These are phyloP conservation scores for Termitomyces sp. DNA, from an alignment of 768 basidiomycete species.

Conservation along the genomic window DNA sequence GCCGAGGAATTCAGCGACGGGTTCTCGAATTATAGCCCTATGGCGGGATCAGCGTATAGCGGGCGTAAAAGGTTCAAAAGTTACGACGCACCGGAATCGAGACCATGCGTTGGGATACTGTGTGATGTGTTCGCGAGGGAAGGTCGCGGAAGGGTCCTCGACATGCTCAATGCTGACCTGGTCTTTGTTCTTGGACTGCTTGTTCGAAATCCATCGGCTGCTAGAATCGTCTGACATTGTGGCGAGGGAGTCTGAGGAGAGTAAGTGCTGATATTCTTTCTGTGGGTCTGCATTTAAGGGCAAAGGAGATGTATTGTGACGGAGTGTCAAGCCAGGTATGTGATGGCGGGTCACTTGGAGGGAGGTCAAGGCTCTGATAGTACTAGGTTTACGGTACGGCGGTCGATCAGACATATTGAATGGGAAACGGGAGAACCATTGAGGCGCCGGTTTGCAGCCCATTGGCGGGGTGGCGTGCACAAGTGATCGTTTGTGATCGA, in stretches of 20 bases:
- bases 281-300: background rate
- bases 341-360: background rate
- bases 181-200: background rate
- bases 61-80: background rate
- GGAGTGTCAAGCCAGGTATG: background rate
- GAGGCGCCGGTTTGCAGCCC: too few relatives aligned
- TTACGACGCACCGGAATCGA: slow-evolving; percentile 39
- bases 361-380: background rate
- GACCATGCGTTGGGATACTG: slow-evolving; percentile 49
- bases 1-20: slow-evolving; percentile 60
- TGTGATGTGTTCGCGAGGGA: slow-evolving; percentile 23
- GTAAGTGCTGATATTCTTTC: background rate
- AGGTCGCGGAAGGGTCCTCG: background rate
- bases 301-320: slow-evolving; percentile 1
- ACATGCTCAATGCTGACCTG: background rate
- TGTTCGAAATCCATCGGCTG: background rate
- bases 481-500: slow-evolving; percentile 2
- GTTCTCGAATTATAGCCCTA: slow-evolving; percentile 48
- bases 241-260: background rate
- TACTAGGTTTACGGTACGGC: background rate
- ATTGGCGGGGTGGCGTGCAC: background rate
- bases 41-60: background rate
- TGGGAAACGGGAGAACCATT: background rate
- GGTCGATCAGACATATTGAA: background rate
- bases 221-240: background rate